phyloP scores from a whole-genome alignment of 345 rosid species.

The Syzygium aromaticum region DNA sequence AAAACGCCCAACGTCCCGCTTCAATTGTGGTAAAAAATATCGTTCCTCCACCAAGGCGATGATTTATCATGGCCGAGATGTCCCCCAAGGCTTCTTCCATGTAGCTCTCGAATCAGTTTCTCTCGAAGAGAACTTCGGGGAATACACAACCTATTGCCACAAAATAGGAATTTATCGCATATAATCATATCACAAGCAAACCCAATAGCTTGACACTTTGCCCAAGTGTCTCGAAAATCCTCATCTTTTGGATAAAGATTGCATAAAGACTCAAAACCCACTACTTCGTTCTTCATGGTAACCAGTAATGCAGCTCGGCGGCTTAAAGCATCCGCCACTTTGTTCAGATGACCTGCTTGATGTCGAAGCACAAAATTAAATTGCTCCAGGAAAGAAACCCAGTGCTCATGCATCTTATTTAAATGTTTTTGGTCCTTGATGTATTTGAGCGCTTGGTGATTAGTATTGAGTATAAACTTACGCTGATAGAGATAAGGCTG shows the following conservation, averaged over 20 bases:
- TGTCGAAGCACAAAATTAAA: no score
- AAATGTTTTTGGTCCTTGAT: no score
- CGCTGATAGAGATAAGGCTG: no score
- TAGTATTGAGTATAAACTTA: no score
- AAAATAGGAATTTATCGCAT: neutral
- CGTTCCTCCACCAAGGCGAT: neutral
- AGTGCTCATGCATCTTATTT: no score
- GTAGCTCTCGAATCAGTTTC: neutral
- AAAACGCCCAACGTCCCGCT: neutral
- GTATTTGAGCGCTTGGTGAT: no score
- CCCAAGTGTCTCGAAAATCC: neutral
- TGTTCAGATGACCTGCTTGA: no score
- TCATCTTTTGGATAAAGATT: neutral
- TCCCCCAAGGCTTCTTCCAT: neutral
- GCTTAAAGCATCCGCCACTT: neutral
- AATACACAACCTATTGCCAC: neutral
- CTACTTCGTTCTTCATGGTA: neutral
- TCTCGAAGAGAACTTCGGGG: neutral
- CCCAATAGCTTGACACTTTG: neutral
- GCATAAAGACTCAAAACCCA: neutral
- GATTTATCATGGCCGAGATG: neutral
- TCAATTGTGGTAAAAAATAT: neutral
- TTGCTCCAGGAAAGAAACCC: no score
- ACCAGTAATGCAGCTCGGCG: neutral
- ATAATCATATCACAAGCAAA: neutral